Evolutionary conservation across 1,139 yeast species (phyloP).

Genomic region (Hemisphaericaspora lyxosophila): DNA sequence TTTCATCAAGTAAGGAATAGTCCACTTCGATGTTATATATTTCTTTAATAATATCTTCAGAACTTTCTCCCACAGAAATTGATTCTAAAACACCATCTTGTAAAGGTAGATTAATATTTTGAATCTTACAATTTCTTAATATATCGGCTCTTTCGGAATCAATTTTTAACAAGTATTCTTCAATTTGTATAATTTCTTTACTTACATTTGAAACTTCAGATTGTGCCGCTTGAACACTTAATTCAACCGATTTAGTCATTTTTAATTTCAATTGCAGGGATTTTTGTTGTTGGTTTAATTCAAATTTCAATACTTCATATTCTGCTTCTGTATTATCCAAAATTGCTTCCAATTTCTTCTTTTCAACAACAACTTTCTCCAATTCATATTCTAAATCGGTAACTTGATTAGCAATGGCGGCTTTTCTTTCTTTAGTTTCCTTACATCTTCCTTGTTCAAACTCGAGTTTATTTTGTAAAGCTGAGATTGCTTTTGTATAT

Average conservation of each 20-base stretch:
- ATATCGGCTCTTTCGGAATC: constrained; percentile 60
- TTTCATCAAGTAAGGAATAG: constrained; percentile 48
- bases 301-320: constrained; percentile 43
- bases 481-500: constrained; percentile 59
- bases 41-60: constrained; percentile 38
- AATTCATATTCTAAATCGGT: constrained; percentile 32
- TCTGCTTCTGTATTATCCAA: constrained; percentile 53
- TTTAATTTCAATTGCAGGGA: constrained; percentile 28
- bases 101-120: constrained; percentile 66
- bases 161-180: constrained; percentile 56
- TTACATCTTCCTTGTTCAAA: constrained; percentile 62
- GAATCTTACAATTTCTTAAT: constrained; percentile 74
- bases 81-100: constrained; percentile 55
- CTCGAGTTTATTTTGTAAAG: constrained; percentile 57
- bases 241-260: constrained; percentile 28
- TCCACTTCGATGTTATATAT: constrained; percentile 57
- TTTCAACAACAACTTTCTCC: constrained; percentile 27
- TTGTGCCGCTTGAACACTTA: constrained; percentile 34
- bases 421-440: constrained; percentile 49
- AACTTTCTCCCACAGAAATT: constrained; percentile 45
- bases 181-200: constrained; percentile 38
- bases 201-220: constrained; percentile 26
- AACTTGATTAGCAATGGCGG: constrained; percentile 34
- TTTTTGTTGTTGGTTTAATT: constrained; percentile 27
- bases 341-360: constrained; percentile 32